phyloP scores from a whole-genome alignment of 148 eudicot genomes.

The Fagopyrum esculentum region DNA sequence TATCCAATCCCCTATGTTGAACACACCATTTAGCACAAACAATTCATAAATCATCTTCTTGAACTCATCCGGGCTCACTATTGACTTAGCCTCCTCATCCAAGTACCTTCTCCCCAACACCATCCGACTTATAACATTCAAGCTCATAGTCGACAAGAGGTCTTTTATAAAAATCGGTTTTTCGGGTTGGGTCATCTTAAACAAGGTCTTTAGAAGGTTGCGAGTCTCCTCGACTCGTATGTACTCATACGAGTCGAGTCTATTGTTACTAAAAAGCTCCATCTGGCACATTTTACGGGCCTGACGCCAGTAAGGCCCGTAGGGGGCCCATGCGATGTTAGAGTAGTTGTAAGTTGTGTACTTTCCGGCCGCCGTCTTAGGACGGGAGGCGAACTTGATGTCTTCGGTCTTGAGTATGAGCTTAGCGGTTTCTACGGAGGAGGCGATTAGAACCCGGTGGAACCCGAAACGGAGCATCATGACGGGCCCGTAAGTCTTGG shows the following conservation, averaged over 20 bases:
- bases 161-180: constrained; percentile 42
- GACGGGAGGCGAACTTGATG: constrained; percentile 50
- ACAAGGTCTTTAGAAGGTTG: constrained; percentile 25
- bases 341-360: constrained; percentile 82
- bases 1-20: constrained; percentile 79
- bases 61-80: constrained; percentile 61
- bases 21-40: constrained; percentile 79
- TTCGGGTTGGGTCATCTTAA: not conserved
- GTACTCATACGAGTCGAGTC: constrained; percentile 75
- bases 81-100: constrained; percentile 24
- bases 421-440: constrained; percentile 65
- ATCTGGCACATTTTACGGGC: constrained; percentile 71
- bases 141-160: constrained; percentile 48
- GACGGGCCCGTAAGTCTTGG: constrained; percentile 59
- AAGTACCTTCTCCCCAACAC: constrained; percentile 67
- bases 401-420: constrained; percentile 66
- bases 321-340: constrained; percentile 88
- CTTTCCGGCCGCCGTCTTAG: constrained; percentile 84
- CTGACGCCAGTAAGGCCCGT: constrained; percentile 91
- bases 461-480: constrained; percentile 75
- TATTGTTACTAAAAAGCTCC: constrained; percentile 68
- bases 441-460: constrained; percentile 52
- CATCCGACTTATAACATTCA: constrained; percentile 87
- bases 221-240: constrained; percentile 67
- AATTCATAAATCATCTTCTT: constrained; percentile 83